Evolutionary conservation across 2,329 filamentous ascomycete species (phyloP).

Genomic region (Botryosphaeria dothidea): DNA sequence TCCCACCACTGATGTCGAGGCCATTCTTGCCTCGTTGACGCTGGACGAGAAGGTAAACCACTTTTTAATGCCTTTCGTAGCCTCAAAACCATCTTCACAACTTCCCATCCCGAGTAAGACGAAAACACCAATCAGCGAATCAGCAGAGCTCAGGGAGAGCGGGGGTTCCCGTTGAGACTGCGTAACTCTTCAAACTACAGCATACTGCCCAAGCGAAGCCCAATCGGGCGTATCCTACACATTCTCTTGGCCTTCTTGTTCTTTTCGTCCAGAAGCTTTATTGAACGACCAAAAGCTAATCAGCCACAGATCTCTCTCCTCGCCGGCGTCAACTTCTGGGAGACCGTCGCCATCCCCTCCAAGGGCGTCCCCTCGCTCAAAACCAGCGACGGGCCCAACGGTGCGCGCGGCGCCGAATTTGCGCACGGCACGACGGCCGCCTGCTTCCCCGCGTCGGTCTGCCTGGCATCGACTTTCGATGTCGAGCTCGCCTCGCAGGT

Average conservation of each 20-base stretch:
- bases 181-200: background rate
- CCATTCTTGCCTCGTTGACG: conserved; percentile 33
- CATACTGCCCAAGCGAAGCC: too few species aligned
- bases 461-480: conserved; percentile 79
- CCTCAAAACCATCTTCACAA: background rate
- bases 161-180: background rate
- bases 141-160: background rate
- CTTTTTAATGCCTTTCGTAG: background rate
- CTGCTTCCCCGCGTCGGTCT: conserved; percentile 77
- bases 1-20: conserved; percentile 31
- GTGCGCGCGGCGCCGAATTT: conserved; percentile 69
- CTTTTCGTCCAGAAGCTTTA: background rate
- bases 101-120: background rate
- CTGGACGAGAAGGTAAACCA: conserved; percentile 35
- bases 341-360: conserved; percentile 61
- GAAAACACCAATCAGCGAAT: background rate
- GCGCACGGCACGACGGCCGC: conserved; percentile 60
- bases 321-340: conserved; percentile 67
- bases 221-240: too few species aligned
- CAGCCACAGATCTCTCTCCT: conserved; percentile 37
- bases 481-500: conserved; percentile 67
- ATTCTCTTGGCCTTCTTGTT: too few species aligned
- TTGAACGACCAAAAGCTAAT: background rate
- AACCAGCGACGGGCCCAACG: conserved; percentile 69
- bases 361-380: conserved; percentile 65